Evolutionary conservation across 805 yeast species (phyloP), one percentile per base, ranked within the genome.

Genomic region (Tetrapisispora phaffii): DNA sequence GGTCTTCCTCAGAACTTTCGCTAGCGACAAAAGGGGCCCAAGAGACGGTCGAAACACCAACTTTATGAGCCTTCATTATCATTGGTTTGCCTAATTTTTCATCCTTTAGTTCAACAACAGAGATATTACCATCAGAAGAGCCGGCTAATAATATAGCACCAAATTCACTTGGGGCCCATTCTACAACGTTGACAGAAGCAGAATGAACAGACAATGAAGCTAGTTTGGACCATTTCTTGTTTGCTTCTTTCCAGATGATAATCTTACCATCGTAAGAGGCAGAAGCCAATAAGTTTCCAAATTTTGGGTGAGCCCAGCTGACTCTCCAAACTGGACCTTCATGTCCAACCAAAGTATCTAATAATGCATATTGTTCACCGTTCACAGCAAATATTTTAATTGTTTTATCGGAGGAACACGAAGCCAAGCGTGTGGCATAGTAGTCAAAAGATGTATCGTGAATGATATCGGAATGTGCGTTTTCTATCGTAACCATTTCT

Each of bases 241-340:
- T 79, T 52, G 84, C 93, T 66, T 88, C 96, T 59, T 85, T 81
- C 97, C 97, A 89, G 56, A 89, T 79, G 48, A 87, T 68, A 15
- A 85, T 95, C 56, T 82, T 82, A 41, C 97, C 97, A 61, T 89
- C 96, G 58, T 85, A 89, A 1, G 95, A 85, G 53, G 93, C 85
- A 29, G 94, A 81, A 1, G 97, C 97, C 51, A 89, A 72, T 49
- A 88, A 84, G 12, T 84, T 80, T 23, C 97, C 97, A 59, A 87
- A 89, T 63, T 89, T 88, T 31, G 97, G 97, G 61, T 89, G 97
- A 5, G 96, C 96, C 97, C 97, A 89, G 43, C 85, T 75, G 15
- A 87, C 93, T 69, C 87, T 95, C 97, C 97, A 89, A 39, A 89
- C 96, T 19, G 97, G 96, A 21, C 96, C 97, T 50, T 86, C 95